Percentiles rank a stretch among this genome's conserved stretches.
Conservation (phyloP, 2,329 filamentous ascomycete species). For the Ophiocordyceps camponoti-floridani region DNA sequence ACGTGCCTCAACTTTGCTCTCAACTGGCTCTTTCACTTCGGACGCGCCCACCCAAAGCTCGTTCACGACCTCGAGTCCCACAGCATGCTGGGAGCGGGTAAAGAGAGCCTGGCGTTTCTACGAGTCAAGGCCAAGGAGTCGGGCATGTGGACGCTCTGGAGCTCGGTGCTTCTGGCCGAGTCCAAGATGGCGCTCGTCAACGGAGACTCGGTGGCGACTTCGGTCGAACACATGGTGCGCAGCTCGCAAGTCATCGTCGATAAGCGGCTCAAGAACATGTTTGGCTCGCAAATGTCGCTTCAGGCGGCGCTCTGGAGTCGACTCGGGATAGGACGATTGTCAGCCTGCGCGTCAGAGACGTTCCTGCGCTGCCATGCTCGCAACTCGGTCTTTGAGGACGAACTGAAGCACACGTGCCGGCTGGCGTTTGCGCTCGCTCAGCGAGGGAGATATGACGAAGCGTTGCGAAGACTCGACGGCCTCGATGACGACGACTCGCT, state of each 20-base stretch:
- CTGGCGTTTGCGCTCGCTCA: conserved; percentile 43
- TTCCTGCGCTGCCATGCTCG: conserved; percentile 56
- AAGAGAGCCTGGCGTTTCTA: conserved; percentile 67
- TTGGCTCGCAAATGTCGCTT: conserved; percentile 58
- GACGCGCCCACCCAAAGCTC: conserved; percentile 66
- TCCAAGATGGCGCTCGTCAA: conserved; percentile 61
- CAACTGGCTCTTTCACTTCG: conserved; percentile 91
- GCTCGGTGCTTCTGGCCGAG: conserved; percentile 69
- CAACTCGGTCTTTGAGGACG: conserved; percentile 50
- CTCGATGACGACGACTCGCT: conserved; percentile 40
- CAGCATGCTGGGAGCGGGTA: conserved; percentile 59
- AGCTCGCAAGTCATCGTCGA: conserved; percentile 69
- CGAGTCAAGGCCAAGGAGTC: conserved; percentile 73
- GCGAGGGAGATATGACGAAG: conserved; percentile 53
- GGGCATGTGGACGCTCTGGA: conserved; percentile 72
- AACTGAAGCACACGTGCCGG: conserved; percentile 55
- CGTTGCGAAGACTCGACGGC: conserved; percentile 23
- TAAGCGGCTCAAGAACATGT: conserved; percentile 52
- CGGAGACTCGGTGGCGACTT: conserved; percentile 43
- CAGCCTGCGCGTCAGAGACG: conserved; percentile 47
- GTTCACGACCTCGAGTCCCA: conserved; percentile 51
- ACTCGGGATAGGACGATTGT: conserved; percentile 42
- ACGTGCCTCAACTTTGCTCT: conserved; percentile 86
- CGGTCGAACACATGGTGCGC: conserved; percentile 65
- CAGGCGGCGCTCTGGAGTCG: conserved; percentile 58